Percentiles rank a stretch among this genome's conserved stretches.
phyloP scores from a whole-genome alignment of 2,329 filamentous ascomycete species.

The Penicillium sp. region DNA sequence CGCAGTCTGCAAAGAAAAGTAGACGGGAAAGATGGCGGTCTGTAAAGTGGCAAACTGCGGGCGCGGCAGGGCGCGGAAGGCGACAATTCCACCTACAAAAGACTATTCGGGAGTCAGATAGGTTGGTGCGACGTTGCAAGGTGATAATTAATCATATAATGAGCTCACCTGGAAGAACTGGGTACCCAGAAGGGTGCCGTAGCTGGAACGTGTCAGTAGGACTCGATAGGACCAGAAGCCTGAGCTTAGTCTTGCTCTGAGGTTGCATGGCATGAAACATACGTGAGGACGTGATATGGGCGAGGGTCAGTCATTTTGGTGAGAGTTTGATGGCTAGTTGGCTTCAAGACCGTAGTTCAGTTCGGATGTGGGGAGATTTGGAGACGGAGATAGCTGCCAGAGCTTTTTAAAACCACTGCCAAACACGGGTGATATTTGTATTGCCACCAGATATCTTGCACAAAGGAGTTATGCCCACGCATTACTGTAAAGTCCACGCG shows the following conservation, averaged over 20 bases:
- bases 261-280: conserved; percentile 1
- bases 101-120: conserved; percentile 50
- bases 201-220: conserved; percentile 51
- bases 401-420: neutral
- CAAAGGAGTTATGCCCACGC: conserved; percentile 4
- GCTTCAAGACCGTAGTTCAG: neutral
- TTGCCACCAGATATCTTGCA: conserved; percentile 4
- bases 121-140: neutral
- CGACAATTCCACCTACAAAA: conserved; percentile 70
- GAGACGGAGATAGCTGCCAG: neutral
- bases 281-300: conserved; percentile 36
- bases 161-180: conserved; percentile 74
- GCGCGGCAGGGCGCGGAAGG: conserved; percentile 73
- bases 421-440: neutral
- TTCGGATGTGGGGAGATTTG: conserved; percentile 4
- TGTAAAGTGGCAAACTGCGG: conserved; percentile 81
- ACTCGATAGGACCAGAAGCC: neutral
- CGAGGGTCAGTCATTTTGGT: conserved; percentile 32
- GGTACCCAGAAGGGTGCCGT: conserved; percentile 81
- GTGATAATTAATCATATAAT: neutral
- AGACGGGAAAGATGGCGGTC: conserved; percentile 72
- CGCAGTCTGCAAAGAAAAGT: conserved; percentile 79
- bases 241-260: neutral
- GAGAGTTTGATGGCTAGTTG: neutral
- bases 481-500: conserved; percentile 5